phyloP scores from a whole-genome alignment of 176 grass and related monocot genomes.

The Paspalum vaginatum region DNA sequence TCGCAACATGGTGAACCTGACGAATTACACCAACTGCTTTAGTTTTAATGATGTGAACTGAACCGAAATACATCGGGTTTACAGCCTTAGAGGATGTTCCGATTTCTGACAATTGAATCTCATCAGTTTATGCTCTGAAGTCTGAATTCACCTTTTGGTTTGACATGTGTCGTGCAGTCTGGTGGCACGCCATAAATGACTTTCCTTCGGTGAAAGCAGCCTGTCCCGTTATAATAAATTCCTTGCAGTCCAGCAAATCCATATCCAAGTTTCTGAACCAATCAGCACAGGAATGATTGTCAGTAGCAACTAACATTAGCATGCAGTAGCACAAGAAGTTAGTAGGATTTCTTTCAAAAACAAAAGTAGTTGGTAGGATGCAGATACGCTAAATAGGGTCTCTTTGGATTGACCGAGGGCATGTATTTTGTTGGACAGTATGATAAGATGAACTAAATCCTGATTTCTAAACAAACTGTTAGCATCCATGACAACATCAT shows the following conservation, averaged over 20 bases:
- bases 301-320: neutral
- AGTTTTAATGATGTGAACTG: neutral
- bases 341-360: no score
- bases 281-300: neutral
- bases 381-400: neutral
- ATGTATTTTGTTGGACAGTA: neutral
- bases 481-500: neutral
- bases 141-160: conserved; percentile 18
- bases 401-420: neutral
- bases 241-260: conserved; percentile 49
- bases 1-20: conserved; percentile 32
- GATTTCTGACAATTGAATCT: neutral
- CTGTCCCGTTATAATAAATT: conserved; percentile 36
- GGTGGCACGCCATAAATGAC: conserved; percentile 46
- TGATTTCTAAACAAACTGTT: neutral
- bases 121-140: no score
- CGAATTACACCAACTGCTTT: neutral
- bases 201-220: conserved; percentile 62
- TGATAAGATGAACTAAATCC: neutral
- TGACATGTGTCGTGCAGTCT: neutral
- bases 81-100: neutral
- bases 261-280: neutral
- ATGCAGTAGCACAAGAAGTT: neutral
- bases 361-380: no score
- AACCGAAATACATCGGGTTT: neutral